Conservation (phyloP, 2,329 filamentous ascomycete genomes). For the Fusarium luffae region DNA sequence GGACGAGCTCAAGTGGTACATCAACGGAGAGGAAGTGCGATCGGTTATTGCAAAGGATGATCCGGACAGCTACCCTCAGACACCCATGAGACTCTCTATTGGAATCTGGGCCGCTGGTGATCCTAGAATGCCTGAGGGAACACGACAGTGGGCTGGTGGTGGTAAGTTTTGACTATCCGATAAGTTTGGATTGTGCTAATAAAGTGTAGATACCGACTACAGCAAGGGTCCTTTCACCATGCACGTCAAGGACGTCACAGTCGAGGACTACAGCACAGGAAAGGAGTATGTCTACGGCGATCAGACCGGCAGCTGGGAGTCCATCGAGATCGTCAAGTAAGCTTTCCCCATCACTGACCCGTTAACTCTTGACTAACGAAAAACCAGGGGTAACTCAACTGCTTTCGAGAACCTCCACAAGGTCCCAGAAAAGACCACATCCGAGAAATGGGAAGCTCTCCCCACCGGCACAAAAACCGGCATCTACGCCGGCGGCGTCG, state of each 20-base stretch:
- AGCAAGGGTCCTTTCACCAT: slow-evolving; percentile 75
- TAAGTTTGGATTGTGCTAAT: neutral
- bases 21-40: slow-evolving; percentile 75
- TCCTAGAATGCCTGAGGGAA: slow-evolving; percentile 63
- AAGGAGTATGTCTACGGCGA: slow-evolving; percentile 75
- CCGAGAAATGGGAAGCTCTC: slow-evolving; percentile 66
- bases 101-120: slow-evolving; percentile 75
- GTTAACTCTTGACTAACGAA: slow-evolving; percentile 4
- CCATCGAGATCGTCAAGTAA: slow-evolving; percentile 69
- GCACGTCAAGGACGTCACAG: slow-evolving; percentile 71
- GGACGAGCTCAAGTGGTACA: slow-evolving; percentile 72
- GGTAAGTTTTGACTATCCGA: slow-evolving; percentile 26
- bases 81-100: slow-evolving; percentile 76
- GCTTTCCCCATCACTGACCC: slow-evolving; percentile 41
- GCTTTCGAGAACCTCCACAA: slow-evolving; percentile 57
- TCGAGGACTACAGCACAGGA: slow-evolving; percentile 70
- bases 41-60: slow-evolving; percentile 70
- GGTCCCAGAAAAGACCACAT: slow-evolving; percentile 56
- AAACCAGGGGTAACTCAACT: slow-evolving; percentile 66
- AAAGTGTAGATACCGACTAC: slow-evolving; percentile 67
- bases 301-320: slow-evolving; percentile 69
- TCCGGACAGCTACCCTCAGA: slow-evolving; percentile 77
- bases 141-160: slow-evolving; percentile 77
- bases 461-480: slow-evolving; percentile 62
- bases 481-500: slow-evolving; percentile 62